These are phyloP conservation scores for Carallia brachiata DNA, from an alignment of 345 rosid genomes.

Conservation along the genomic window DNA sequence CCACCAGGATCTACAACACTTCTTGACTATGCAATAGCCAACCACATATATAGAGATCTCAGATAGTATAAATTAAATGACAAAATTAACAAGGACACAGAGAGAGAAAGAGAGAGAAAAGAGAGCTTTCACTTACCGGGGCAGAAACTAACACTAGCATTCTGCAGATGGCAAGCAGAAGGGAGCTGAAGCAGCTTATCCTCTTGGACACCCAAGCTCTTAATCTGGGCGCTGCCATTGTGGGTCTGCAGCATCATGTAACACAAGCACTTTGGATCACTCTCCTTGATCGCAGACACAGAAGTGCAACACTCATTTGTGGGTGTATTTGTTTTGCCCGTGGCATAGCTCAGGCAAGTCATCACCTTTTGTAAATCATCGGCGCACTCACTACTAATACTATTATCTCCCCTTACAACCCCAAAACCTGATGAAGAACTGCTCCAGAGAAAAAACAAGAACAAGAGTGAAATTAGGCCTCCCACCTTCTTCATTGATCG, in stretches of 20 bases:
- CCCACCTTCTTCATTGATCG: too few relatives aligned
- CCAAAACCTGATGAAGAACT: constrained; percentile 12
- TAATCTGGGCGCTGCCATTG: constrained; percentile 46
- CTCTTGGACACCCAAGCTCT: constrained; percentile 67
- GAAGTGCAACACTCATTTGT: constrained; percentile 65
- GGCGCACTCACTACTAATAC: constrained; percentile 30
- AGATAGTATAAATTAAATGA: not conserved
- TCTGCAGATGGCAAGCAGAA: constrained; percentile 62
- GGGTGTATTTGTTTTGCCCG: constrained; percentile 54
- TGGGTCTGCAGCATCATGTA: constrained; percentile 57
- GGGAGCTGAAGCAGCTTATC: constrained; percentile 74
- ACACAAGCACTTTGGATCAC: constrained; percentile 80
- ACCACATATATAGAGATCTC: not conserved
- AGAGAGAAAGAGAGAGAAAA: not conserved
- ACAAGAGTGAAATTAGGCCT: not conserved
- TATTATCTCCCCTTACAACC: constrained; percentile 4
- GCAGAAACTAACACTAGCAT: constrained; percentile 60
- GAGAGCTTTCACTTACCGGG: constrained; percentile 46
- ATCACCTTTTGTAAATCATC: constrained; percentile 51
- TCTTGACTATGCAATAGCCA: too few relatives aligned
- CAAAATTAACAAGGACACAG: not conserved
- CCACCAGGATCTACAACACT: too few relatives aligned
- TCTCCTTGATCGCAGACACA: constrained; percentile 44
- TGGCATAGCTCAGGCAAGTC: constrained; percentile 61
- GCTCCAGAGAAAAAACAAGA: not conserved